These are phyloP conservation scores for Asterionellopsis glacialis DNA, from an alignment of 108 stramenopile genomes.

Conservation along the genomic window DNA sequence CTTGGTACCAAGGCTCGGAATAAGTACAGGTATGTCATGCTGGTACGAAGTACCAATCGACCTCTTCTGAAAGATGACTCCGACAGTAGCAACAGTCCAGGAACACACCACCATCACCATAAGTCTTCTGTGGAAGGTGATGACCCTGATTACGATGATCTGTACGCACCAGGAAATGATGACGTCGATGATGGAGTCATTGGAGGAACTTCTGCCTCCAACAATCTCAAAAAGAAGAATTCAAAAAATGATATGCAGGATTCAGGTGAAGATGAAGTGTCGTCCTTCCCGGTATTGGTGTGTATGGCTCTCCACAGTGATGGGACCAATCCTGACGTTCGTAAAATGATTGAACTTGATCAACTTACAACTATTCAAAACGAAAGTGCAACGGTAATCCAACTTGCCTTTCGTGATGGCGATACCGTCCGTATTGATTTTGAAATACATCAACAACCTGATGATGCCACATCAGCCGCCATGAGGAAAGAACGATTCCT, in stretches of 20 bases:
- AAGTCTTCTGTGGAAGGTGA: constrained; percentile 14
- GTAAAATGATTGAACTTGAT: constrained; percentile 70
- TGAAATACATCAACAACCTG: constrained; percentile 37
- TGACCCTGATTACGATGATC: constrained; percentile 35
- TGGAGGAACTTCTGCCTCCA: background rate
- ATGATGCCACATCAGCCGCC: constrained; percentile 47
- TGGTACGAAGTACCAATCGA: constrained; percentile 67
- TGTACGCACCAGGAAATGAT: constrained; percentile 29
- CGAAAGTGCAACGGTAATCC: constrained; percentile 50
- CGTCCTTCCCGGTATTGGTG: constrained; percentile 76
- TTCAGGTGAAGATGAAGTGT: constrained; percentile 38
- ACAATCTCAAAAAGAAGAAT: constrained; percentile 8
- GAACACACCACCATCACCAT: background rate
- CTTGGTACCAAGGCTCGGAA: constrained; percentile 52
- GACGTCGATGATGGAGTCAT: background rate
- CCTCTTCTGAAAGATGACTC: constrained; percentile 26
- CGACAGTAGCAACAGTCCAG: background rate
- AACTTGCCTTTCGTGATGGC: constrained; percentile 74
- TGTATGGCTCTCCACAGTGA: constrained; percentile 68
- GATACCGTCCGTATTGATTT: constrained; percentile 80
- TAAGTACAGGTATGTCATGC: constrained; percentile 64
- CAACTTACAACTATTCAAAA: constrained; percentile 77
- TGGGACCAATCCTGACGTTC: constrained; percentile 81
- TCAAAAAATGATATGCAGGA: constrained; percentile 16
- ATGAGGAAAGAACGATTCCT: constrained; percentile 76